A percentile compares a stretch with the other conserved stretches of the same genome.
phyloP scores from a whole-genome alignment of 1,139 yeast genomes.

The Pichia sp. region DNA sequence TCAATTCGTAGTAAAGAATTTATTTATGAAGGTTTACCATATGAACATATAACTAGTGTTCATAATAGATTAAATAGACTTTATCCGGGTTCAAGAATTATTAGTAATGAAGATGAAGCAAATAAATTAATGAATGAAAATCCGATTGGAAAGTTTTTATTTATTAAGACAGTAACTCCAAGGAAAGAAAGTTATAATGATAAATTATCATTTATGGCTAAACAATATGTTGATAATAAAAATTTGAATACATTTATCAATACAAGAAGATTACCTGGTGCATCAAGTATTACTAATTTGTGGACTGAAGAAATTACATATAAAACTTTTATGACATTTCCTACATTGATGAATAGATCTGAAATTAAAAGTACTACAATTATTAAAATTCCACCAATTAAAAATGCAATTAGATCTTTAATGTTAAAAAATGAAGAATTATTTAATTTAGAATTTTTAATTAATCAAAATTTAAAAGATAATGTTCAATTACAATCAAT shows the following conservation, averaged over 20 bases:
- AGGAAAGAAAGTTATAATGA: slow-evolving; percentile 44
- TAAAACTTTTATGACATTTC: slow-evolving; percentile 73
- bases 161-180: slow-evolving; percentile 71
- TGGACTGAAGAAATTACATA: slow-evolving; percentile 89
- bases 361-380: slow-evolving; percentile 52
- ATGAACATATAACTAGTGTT: slow-evolving; percentile 81
- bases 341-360: slow-evolving; percentile 81
- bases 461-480: slow-evolving; percentile 41
- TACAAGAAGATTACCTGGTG: slow-evolving; percentile 68
- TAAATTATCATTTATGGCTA: slow-evolving; percentile 44
- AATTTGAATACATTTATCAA: slow-evolving; percentile 66
- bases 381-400: slow-evolving; percentile 74
- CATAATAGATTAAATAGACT: slow-evolving; percentile 69
- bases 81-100: slow-evolving; percentile 78
- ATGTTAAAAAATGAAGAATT: slow-evolving; percentile 67
- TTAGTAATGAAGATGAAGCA: slow-evolving; percentile 59
- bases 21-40: slow-evolving; percentile 81
- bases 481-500: slow-evolving; percentile 35
- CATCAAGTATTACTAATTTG: slow-evolving; percentile 64
- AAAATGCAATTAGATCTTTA: slow-evolving; percentile 70
- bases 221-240: slow-evolving; percentile 66
- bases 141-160: slow-evolving; percentile 68
- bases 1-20: slow-evolving; percentile 71
- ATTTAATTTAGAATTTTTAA: slow-evolving; percentile 58
- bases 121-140: slow-evolving; percentile 37